Evolutionary conservation across 305 asterid species (phyloP), one percentile per base, ranked within the genome.

Genomic region (Petunia hybrid): DNA sequence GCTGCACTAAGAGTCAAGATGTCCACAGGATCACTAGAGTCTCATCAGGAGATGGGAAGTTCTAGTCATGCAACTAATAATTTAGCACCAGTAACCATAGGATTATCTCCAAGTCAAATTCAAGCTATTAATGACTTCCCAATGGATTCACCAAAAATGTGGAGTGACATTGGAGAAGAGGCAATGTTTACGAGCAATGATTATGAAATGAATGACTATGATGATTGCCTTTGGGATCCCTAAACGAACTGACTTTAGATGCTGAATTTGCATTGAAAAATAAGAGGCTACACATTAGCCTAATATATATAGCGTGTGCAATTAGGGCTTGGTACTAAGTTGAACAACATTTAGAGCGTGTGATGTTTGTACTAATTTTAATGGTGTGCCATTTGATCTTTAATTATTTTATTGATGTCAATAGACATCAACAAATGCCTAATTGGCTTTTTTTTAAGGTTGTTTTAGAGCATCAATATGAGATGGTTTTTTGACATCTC

Each of bases 61-160:
- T 16, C 45, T 6, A 53, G 83, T 1, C 38, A 10, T 4, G 61
- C 66, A 4, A n/a, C 67, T 12, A 56, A 40, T 38, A 68, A 66
- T 8, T 8, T 46, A 22, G 41, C 69, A 8, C 88, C 87, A 0
- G 84, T 75, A 2, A 86, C 86, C 42, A 87, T 91, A 73, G 90
- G 83, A 63, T 16, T 92, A 8, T 89, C 92, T 3, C 90, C 86
- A 0, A 85, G 82, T 9, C 88, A 92, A 69, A 92, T 91, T 86
- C 93, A 91, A 80, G 93, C 94, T 77, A 86, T 91, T 66, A 86
- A 90, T 48, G 94, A 90, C 73, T 82, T 87, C 0, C 97, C 94
- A 22, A 85, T 91, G 45, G 97, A 87, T 79, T 90, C 94, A 14
- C 91, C 94, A 77, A 86, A 85, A 80, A 83, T 88, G 91, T 89